Evolutionary conservation across 2,329 filamentous ascomycete species (phyloP), one percentile per base, ranked within the genome.

Genomic region (Venturia aucupariae): DNA sequence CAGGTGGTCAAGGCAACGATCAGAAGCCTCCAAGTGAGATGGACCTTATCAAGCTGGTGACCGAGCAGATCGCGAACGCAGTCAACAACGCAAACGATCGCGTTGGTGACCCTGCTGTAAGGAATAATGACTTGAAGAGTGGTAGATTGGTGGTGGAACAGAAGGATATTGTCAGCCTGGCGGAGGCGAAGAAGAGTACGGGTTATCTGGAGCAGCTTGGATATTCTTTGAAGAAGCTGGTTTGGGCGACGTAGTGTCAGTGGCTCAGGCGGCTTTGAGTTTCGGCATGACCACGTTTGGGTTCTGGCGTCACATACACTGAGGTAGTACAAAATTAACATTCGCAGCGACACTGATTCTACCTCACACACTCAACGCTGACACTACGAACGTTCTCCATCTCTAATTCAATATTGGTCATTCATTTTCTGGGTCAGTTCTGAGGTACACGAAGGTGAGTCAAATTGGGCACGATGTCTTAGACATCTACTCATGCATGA

Each of bases 161-260:
- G 65, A 78, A 78, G 48, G 89, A 93, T 70, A 90, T 99, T 62
- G 90, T 99, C 62, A 90, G 87, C 30, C 74, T 96, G 63, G 86
- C 85, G 1, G 92, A 97, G 72, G 94, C 94, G 65, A 93, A 85
- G 81, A 89, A 84, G 79, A 92, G 88, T 66, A 97, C 93, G 0
- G 90, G 92, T 0, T 81, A 95, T 70, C 75, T 97, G 62, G 93
- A 97, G 76, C 88, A 93, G 73, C 77, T 95, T 71, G 90, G 92
- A 1, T 92, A 97, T 79, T 89, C 88, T 66, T 82, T 97, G 70
- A 97, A 96, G 84, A 96, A 90, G 80, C 77, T 97, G 73, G 92
- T 99, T 15, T 97, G 94, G 94, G 81, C 82, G 3, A 60, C 59
- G 35, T 60, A 42, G 27, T 51, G 10, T 17, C 22, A 24, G 46